These are phyloP conservation scores for Edaphochlamys debaryana DNA, from an alignment of 139 green algal species.

Conservation along the genomic window DNA sequence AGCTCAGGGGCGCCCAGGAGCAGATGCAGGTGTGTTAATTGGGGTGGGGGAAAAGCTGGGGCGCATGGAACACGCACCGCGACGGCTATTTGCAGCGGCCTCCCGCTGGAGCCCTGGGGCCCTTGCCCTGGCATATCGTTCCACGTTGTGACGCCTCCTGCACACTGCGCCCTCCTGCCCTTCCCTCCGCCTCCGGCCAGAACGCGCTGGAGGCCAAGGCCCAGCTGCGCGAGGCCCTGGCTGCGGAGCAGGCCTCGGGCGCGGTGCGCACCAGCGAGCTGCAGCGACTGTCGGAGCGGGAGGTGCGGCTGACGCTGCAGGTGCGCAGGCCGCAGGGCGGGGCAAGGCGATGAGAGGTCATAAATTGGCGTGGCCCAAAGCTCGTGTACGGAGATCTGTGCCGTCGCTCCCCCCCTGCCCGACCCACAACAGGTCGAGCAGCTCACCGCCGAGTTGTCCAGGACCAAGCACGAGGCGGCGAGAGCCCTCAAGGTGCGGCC, in stretches of 20 bases:
- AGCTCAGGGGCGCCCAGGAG: neutral
- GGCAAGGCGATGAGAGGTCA: too few species aligned
- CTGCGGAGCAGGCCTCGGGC: neutral
- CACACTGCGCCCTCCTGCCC: too few species aligned
- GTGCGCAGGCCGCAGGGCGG: too few species aligned
- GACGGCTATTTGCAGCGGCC: too few species aligned
- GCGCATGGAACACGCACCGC: too few species aligned
- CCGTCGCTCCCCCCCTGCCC: neutral
- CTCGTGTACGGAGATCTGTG: too few species aligned
- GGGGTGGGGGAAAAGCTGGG: too few species aligned
- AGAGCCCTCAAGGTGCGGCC: neutral
- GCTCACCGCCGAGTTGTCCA: conserved; percentile 13
- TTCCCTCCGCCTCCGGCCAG: too few species aligned
- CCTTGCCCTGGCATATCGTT: too few species aligned
- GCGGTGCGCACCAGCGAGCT: neutral
- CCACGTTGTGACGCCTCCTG: too few species aligned
- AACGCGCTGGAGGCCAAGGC: conserved; percentile 1
- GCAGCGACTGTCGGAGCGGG: neutral
- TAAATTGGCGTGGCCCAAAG: too few species aligned
- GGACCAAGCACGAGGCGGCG: neutral
- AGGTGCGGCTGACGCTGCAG: conserved; percentile 7
- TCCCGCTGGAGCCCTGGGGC: too few species aligned
- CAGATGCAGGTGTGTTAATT: conserved; percentile 12
- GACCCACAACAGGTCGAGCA: conserved; percentile 23
- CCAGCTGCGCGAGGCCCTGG: conserved; percentile 12